Conservation (phyloP, 345 rosid species). For the Rubroshorea leprosula region DNA sequence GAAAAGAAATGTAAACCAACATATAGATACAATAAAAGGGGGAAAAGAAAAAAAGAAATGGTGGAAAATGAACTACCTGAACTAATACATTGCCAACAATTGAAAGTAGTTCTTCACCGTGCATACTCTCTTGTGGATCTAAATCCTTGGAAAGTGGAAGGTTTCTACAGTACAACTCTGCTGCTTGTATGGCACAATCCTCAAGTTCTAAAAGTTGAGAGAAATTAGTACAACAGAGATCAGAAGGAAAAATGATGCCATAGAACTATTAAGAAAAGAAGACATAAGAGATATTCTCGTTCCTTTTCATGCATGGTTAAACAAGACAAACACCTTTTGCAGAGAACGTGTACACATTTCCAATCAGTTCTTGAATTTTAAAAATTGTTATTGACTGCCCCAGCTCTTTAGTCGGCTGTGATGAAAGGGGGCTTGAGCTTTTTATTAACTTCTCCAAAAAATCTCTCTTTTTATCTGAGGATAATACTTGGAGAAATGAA, state of each 20-base stretch:
- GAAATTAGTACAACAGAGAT: constrained; percentile 14
- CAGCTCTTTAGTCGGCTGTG: constrained; percentile 50
- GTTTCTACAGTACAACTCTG: constrained; percentile 61
- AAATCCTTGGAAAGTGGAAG: constrained; percentile 84
- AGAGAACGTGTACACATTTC: constrained; percentile 42
- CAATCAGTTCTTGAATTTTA: constrained; percentile 67
- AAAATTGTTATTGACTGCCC: constrained; percentile 63
- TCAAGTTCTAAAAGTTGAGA: constrained; percentile 51
- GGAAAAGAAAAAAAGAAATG: too few relatives aligned
- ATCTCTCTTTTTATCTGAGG: constrained; percentile 50
- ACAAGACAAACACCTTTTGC: constrained; percentile 45
- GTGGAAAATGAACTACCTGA: constrained; percentile 48
- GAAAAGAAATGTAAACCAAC: neutral
- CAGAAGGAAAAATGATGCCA: neutral
- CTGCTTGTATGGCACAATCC: constrained; percentile 51
- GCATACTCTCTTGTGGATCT: constrained; percentile 91
- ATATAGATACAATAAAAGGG: neutral
- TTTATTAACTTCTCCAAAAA: constrained; percentile 48
- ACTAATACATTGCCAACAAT: constrained; percentile 67
- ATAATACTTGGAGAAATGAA: constrained; percentile 59
- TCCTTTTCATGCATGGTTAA: neutral
- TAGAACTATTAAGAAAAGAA: neutral
- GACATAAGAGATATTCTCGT: neutral
- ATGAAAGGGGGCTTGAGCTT: constrained; percentile 30
- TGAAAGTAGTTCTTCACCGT: constrained; percentile 87